Conservation (phyloP, 768 basidiomycete species). For the Cyathus striatus region DNA sequence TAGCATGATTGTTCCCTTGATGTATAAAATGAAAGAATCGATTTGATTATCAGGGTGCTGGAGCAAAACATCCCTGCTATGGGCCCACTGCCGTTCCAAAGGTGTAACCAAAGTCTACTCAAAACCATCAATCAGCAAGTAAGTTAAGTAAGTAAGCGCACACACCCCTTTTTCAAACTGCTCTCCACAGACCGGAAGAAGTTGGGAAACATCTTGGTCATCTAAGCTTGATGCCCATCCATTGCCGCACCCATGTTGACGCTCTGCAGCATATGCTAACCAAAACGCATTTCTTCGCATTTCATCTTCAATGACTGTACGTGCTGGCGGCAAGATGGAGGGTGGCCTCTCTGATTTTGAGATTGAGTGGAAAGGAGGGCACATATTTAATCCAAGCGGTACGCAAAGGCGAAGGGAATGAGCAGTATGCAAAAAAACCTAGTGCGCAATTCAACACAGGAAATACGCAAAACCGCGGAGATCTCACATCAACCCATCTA, state of each 20-base stretch:
- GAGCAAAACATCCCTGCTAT: conserved; percentile 54
- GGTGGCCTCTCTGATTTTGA: conserved; percentile 50
- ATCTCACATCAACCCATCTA: conserved; percentile 70
- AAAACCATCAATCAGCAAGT: conserved; percentile 2
- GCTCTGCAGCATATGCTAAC: conserved; percentile 65
- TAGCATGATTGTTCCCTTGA: conserved; percentile 64
- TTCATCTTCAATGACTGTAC: conserved; percentile 64
- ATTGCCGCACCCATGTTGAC: conserved; percentile 61
- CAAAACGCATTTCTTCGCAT: conserved; percentile 70
- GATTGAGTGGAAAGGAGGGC: conserved; percentile 61
- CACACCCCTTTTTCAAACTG: conserved; percentile 60
- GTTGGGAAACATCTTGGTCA: conserved; percentile 68
- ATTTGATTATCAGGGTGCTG: conserved; percentile 55
- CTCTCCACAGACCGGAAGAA: conserved; percentile 58
- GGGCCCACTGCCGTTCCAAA: conserved; percentile 63
- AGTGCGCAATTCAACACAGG: conserved; percentile 2
- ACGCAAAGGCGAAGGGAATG: conserved; percentile 53
- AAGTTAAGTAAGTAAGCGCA: conserved; percentile 2
- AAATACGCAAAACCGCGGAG: neutral
- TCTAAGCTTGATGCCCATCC: conserved; percentile 70
- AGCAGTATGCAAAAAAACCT: conserved; percentile 60
- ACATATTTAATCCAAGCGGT: conserved; percentile 68
- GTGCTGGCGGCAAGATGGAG: conserved; percentile 58
- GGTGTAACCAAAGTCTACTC: conserved; percentile 40
- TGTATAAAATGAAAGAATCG: conserved; percentile 68